phyloP scores from a whole-genome alignment of 345 rosid genomes.

The Draba incana region DNA sequence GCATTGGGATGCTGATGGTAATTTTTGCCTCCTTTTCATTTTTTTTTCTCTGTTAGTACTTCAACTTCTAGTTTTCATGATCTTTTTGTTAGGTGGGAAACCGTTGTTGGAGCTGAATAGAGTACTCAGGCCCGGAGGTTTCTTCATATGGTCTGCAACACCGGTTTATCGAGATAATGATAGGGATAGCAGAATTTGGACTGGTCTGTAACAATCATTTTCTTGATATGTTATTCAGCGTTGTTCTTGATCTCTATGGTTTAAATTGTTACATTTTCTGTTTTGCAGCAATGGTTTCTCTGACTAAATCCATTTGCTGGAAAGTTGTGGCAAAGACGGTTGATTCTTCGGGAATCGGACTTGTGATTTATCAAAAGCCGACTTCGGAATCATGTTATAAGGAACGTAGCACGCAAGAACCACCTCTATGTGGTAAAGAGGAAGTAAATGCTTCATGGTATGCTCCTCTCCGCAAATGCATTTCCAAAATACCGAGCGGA shows the following conservation, averaged over 20 bases:
- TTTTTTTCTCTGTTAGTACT: not conserved
- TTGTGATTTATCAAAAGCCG: conserved; percentile 86
- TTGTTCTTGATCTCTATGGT: not conserved
- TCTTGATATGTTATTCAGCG: conserved; percentile 12
- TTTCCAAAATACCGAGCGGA: conserved; percentile 63
- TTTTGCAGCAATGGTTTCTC: conserved; percentile 71
- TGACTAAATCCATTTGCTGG: conserved; percentile 90
- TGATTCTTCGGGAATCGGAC: conserved; percentile 73
- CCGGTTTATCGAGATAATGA: conserved; percentile 75
- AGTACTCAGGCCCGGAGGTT: conserved; percentile 93
- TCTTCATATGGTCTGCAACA: conserved; percentile 95
- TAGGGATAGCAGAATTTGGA: conserved; percentile 73
- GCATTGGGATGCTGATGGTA: conserved; percentile 96
- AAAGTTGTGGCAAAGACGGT: conserved; percentile 61
- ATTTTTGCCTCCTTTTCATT: not conserved
- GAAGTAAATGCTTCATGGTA: conserved; percentile 69
- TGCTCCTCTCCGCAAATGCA: conserved; percentile 61
- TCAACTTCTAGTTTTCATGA: conserved; percentile 18
- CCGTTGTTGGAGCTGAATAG: conserved; percentile 90
- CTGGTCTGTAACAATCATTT: conserved; percentile 43
- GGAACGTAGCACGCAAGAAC: conserved; percentile 51
- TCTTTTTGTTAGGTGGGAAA: conserved; percentile 67
- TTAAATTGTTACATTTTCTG: not conserved
- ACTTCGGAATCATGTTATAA: conserved; percentile 68
- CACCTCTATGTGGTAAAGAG: conserved; percentile 67